phyloP scores from a whole-genome alignment of 371 early-diverging fungal genomes.

The Mucor mucedo region DNA sequence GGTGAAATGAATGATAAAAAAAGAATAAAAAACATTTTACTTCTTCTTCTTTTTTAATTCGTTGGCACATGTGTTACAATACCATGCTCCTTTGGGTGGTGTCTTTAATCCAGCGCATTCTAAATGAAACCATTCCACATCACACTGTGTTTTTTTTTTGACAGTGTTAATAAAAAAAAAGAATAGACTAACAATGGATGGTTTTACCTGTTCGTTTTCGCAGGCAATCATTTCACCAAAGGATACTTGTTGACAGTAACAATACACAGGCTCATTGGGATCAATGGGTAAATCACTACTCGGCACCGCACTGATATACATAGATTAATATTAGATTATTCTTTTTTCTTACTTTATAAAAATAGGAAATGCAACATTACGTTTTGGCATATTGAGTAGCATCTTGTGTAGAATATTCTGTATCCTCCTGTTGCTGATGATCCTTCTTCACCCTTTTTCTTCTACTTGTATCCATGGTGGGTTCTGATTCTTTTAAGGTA shows the following conservation, averaged over 20 bases:
- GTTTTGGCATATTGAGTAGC: slow-evolving; percentile 43
- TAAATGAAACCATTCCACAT: slow-evolving; percentile 96
- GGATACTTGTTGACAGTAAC: slow-evolving; percentile 93
- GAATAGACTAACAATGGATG: slow-evolving; percentile 7
- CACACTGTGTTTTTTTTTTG: slow-evolving; percentile 63
- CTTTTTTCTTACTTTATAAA: no score
- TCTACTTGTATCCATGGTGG: background rate
- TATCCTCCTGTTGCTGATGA: slow-evolving; percentile 6
- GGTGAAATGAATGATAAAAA: no score
- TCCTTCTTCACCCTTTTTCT: slow-evolving; percentile 21
- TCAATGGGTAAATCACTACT: slow-evolving; percentile 84
- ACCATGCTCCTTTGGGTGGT: slow-evolving; percentile 92
- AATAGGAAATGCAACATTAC: slow-evolving; percentile 24
- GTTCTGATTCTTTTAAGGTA: background rate
- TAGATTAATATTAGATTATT: background rate
- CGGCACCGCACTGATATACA: slow-evolving; percentile 35
- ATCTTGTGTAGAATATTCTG: slow-evolving; percentile 37
- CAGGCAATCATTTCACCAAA: slow-evolving; percentile 98
- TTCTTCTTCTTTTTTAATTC: slow-evolving; percentile 59
- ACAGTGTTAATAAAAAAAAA: background rate
- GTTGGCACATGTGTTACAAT: slow-evolving; percentile 76
- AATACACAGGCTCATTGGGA: slow-evolving; percentile 95
- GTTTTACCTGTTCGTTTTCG: slow-evolving; percentile 84
- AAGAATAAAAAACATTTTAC: slow-evolving; percentile 4
- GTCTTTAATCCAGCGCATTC: slow-evolving; percentile 86